A percentile compares a stretch with the other conserved stretches of the same genome.
Evolutionary conservation across 805 yeast species (phyloP).

Genomic region (Saccharomycopsis capsularis): DNA sequence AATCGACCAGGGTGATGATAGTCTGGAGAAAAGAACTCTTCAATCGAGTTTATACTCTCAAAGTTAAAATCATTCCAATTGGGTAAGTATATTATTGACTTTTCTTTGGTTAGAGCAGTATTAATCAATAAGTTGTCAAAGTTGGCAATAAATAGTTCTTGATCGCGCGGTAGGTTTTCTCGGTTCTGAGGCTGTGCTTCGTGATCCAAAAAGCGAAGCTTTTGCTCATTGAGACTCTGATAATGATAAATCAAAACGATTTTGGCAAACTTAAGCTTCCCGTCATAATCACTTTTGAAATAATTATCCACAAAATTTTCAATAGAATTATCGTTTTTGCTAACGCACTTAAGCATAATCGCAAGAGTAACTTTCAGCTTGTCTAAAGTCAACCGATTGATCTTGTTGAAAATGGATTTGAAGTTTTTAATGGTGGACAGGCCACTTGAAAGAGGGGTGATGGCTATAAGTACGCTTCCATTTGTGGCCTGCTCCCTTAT

Average conservation of each 20-base stretch:
- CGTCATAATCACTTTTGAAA: conserved; percentile 2
- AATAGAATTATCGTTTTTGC: conserved; percentile 3
- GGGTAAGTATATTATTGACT: not conserved
- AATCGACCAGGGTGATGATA: too few species aligned
- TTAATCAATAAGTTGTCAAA: conserved; percentile 10
- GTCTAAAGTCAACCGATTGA: conserved; percentile 2
- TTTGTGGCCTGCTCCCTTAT: too few species aligned
- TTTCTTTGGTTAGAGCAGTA: conserved; percentile 4
- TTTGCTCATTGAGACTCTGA: not conserved
- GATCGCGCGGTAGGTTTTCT: not conserved
- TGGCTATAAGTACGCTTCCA: not conserved
- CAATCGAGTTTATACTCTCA: not conserved
- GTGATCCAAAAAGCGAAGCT: too few species aligned
- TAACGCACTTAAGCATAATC: not conserved
- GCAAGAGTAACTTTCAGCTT: conserved; percentile 3
- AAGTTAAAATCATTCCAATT: not conserved
- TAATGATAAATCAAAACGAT: conserved; percentile 2
- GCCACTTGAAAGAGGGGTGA: not conserved
- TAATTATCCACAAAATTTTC: conserved; percentile 17
- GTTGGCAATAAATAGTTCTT: conserved; percentile 3
- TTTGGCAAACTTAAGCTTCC: not conserved
- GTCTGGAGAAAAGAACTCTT: not conserved
- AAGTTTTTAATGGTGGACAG: conserved; percentile 1
- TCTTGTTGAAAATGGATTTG: conserved; percentile 5
- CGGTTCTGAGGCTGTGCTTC: not conserved